Evolutionary conservation across 164 flowering plant species (phyloP), one percentile per base, ranked within the genome.

Genomic region (Litsea cubeba): DNA sequence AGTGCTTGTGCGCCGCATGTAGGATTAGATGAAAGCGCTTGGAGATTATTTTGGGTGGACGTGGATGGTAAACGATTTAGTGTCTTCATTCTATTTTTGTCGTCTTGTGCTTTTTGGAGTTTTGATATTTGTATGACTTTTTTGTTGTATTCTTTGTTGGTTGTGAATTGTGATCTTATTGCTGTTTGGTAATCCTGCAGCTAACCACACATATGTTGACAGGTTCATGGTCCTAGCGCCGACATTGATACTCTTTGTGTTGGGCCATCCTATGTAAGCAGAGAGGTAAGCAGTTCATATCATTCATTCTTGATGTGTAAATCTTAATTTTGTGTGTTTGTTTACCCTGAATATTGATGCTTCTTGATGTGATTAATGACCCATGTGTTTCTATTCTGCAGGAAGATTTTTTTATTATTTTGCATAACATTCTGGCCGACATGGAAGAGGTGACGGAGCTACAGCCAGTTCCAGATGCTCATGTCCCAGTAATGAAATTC

Each of bases 401-500:
- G 94, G 90, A 91, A 54, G 98, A 94, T 70, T 94, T 94, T 81
- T 95, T 96, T 75, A 80, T 76, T 67, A 74, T 84, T 64, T 87
- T 96, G 79, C 97, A 90, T 84, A 76, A 85, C 68, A 92, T 88
- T 14, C 79, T 96, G 76, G 86, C 86, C 40, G 88, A 80, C 40
- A 85, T 87, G 88, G 95, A 91, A 70, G 98, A 90, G 77, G 94
- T 96, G 12, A 82, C 90, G 0, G 98, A 94, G 72, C 85, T 94
- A 25, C 99, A 94, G 67, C 97, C 98, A 71, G 91, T 96, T 79
- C 93, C 97, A 2, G 95, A 91, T 88, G 98, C 99, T 51, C 98
- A 96, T 83, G 99, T 96, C 18, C 99, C 99, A 5, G 97, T 96
- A 25, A 91, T 96, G 98, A 96, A 87, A 79, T 92, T 96, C 74